A percentile compares a stretch with the other conserved stretches of the same genome.
These are phyloP conservation scores for Picea sitchensis DNA, from an alignment of 75 land plant genomes.

Conservation along the genomic window DNA sequence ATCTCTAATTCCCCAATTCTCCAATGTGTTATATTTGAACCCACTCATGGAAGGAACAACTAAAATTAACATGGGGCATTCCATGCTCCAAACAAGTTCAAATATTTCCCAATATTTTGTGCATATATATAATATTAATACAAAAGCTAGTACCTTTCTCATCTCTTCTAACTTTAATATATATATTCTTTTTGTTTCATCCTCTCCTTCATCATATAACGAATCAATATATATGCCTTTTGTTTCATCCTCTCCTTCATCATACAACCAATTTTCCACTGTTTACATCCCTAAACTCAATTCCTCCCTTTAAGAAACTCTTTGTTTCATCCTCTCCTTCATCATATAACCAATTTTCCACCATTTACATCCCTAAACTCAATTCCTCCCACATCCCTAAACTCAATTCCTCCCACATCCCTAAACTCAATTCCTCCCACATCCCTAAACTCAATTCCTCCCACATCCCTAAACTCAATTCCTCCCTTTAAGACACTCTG, in stretches of 20 bases:
- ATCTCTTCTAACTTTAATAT: slow-evolving; percentile 63
- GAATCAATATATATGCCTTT: slow-evolving; percentile 62
- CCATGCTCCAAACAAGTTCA: neutral
- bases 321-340: too few relatives aligned
- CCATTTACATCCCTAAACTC: too few relatives aligned
- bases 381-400: too few relatives aligned
- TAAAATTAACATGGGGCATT: neutral
- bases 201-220: too few relatives aligned
- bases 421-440: slow-evolving; percentile 19
- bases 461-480: too few relatives aligned
- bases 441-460: too few relatives aligned
- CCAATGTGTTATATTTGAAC: neutral
- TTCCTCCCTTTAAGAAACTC: slow-evolving; percentile 20
- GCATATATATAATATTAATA: neutral
- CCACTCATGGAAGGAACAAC: neutral
- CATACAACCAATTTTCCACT: slow-evolving; percentile 90
- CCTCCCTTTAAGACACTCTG: slow-evolving; percentile 9
- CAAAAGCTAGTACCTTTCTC: slow-evolving; percentile 8
- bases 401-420: too few relatives aligned
- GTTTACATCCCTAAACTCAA: slow-evolving; percentile 57
- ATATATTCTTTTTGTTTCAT: too few relatives aligned
- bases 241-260: slow-evolving; percentile 89
- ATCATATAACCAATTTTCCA: too few relatives aligned
- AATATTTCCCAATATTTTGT: too few relatives aligned
- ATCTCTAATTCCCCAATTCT: too few relatives aligned